Percentiles rank a stretch among this genome's conserved stretches.
phyloP scores from a whole-genome alignment of 1,139 yeast genomes.

The Debaryomyces nepalensis region DNA sequence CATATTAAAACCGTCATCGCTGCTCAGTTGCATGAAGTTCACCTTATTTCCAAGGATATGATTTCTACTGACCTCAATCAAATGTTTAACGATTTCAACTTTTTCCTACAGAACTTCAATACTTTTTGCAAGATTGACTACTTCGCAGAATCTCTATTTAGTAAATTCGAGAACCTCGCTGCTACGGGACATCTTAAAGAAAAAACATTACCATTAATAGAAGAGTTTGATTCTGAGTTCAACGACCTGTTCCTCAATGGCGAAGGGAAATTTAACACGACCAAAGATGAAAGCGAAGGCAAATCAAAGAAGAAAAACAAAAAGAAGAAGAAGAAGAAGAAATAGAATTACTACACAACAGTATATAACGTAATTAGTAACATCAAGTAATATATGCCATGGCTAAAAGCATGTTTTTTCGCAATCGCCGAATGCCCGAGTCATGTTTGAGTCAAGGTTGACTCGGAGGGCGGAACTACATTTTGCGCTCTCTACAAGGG shows the following conservation, averaged over 20 bases:
- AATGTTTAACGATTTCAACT: conserved; percentile 25
- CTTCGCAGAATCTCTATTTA: conserved; percentile 34
- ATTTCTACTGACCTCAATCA: conserved; percentile 11
- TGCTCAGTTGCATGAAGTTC: conserved; percentile 11
- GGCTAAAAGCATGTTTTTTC: not conserved
- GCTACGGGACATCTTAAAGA: conserved; percentile 23
- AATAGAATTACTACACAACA: conserved; percentile 22
- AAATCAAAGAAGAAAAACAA: conserved; percentile 24
- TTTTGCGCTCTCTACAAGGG: conserved; percentile 7
- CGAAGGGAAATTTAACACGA: conserved; percentile 22
- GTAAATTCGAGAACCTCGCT: conserved; percentile 30
- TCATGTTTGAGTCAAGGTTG: not conserved
- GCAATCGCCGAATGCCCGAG: conserved; percentile 3
- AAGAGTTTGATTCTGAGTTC: conserved; percentile 26
- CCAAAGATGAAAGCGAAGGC: not conserved
- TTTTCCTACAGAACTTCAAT: conserved; percentile 34
- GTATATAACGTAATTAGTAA: not conserved
- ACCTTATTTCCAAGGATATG: conserved; percentile 6
- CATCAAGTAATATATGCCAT: not conserved
- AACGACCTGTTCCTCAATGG: conserved; percentile 33
- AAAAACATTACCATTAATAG: conserved; percentile 12
- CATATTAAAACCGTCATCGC: conserved; percentile 19
- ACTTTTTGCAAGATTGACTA: conserved; percentile 37
- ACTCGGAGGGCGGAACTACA: not conserved
- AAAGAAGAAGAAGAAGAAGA: conserved; percentile 32